These are phyloP conservation scores for Penicillium thymicola DNA, from an alignment of 2,329 filamentous ascomycete genomes.

Conservation along the genomic window DNA sequence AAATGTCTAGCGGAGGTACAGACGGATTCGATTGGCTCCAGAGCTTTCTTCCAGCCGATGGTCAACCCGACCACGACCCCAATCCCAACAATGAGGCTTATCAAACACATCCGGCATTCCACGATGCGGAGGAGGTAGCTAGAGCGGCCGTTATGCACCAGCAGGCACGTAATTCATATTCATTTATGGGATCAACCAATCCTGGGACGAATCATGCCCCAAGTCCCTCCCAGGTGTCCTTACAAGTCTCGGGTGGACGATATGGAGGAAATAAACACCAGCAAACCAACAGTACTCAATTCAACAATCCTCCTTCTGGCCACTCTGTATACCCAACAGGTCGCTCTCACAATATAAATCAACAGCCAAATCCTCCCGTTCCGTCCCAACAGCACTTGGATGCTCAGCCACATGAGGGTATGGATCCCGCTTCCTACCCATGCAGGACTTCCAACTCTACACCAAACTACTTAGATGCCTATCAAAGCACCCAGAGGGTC, in stretches of 20 bases:
- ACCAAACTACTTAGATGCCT: too few relatives aligned
- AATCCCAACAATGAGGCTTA: not conserved
- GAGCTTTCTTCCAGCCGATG: not conserved
- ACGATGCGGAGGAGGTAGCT: conserved; percentile 4
- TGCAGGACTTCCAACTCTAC: not conserved
- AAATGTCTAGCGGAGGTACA: not conserved
- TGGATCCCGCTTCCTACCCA: not conserved
- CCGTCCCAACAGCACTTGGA: not conserved
- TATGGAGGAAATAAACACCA: not conserved
- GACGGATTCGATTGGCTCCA: not conserved
- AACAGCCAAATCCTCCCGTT: not conserved
- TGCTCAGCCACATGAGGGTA: not conserved
- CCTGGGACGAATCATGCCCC: not conserved
- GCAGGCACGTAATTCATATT: not conserved
- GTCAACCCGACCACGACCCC: not conserved
- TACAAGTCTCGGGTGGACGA: not conserved
- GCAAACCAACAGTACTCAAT: not conserved
- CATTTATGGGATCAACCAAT: not conserved
- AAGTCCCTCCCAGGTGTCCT: not conserved
- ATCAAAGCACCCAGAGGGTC: not conserved
- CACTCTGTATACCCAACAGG: not conserved
- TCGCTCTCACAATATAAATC: not conserved
- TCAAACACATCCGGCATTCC: conserved; percentile 10
- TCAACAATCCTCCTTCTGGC: too few relatives aligned
- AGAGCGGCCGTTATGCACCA: not conserved